Percentiles rank a stretch among this genome's conserved stretches.
Evolutionary conservation across 148 eudicot species (phyloP).

Genomic region (Limonium bicolor): DNA sequence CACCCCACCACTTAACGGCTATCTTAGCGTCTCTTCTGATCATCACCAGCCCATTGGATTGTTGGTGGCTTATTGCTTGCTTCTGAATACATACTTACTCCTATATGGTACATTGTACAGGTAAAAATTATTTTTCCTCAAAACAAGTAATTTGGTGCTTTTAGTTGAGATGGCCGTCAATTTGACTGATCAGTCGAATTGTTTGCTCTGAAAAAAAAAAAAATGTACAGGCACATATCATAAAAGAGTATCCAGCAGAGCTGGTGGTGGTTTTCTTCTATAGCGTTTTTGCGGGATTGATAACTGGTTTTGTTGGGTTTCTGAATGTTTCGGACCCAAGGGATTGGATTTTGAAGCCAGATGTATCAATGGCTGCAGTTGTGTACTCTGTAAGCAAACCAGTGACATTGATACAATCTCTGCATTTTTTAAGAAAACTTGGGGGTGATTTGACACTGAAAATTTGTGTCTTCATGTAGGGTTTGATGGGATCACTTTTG

Average conservation of each 20-base stretch:
- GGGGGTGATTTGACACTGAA: neutral
- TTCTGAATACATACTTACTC: slow-evolving; percentile 46
- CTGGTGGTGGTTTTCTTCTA: slow-evolving; percentile 52
- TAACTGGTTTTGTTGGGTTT: slow-evolving; percentile 25
- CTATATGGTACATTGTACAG: slow-evolving; percentile 83
- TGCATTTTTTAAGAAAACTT: neutral
- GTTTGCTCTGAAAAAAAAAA: neutral
- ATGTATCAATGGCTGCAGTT: slow-evolving; percentile 41
- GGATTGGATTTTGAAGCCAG: slow-evolving; percentile 39
- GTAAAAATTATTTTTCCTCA: slow-evolving; percentile 11
- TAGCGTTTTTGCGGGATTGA: slow-evolving; percentile 25
- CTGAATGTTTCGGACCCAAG: slow-evolving; percentile 25
- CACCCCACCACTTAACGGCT: too few species aligned
- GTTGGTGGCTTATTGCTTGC: slow-evolving; percentile 52
- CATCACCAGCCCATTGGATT: slow-evolving; percentile 31
- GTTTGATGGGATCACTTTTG: slow-evolving; percentile 33
- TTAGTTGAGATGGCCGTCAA: neutral
- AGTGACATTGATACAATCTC: neutral
- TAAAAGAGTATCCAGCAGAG: slow-evolving; percentile 63
- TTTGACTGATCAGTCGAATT: neutral
- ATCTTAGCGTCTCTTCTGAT: slow-evolving; percentile 1
- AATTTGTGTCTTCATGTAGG: slow-evolving; percentile 10
- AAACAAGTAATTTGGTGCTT: neutral
- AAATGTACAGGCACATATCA: slow-evolving; percentile 34
- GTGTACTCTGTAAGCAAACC: slow-evolving; percentile 33